Percentiles rank a stretch among this genome's conserved stretches.
Evolutionary conservation across 371 early-diverging fungal species (phyloP).

Genomic region (Actinomortierella wolfii): DNA sequence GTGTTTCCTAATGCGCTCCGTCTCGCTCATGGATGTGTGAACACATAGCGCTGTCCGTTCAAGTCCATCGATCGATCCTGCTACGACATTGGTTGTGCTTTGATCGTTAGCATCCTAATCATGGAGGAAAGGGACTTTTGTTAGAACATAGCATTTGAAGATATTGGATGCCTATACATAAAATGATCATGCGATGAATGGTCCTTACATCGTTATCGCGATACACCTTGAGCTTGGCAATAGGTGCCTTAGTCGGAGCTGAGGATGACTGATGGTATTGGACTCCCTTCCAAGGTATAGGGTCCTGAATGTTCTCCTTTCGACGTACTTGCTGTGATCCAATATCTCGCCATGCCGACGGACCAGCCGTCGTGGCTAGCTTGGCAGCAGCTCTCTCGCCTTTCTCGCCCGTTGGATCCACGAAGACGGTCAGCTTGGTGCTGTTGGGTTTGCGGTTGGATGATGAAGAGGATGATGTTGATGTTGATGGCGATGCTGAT

Average conservation of each 20-base stretch:
- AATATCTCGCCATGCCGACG: constrained; percentile 44
- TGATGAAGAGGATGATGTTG: not conserved
- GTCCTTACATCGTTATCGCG: constrained; percentile 46
- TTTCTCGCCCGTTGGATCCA: constrained; percentile 8
- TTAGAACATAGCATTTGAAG: no score
- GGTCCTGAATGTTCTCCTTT: constrained; percentile 55
- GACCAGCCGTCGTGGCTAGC: constrained; percentile 6
- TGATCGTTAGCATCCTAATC: no score
- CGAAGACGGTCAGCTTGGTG: constrained; percentile 19
- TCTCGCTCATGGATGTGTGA: no score
- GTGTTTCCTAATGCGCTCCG: no score
- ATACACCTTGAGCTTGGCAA: constrained; percentile 49
- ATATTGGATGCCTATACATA: no score
- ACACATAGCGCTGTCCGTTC: no score
- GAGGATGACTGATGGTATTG: constrained; percentile 50
- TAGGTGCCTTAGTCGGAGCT: constrained; percentile 14
- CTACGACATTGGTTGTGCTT: no score
- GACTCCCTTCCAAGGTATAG: constrained; percentile 54
- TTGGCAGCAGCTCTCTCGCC: not conserved
- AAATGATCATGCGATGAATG: not conserved
- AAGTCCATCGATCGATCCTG: no score
- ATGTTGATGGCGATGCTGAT: not conserved
- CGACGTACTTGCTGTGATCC: constrained; percentile 32
- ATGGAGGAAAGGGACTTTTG: no score
- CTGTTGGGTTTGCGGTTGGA: constrained; percentile 11